Base-by-base conservation (phyloP, 2,329 filamentous ascomycete genomes). In the Fonsecaea erecta region DNA sequence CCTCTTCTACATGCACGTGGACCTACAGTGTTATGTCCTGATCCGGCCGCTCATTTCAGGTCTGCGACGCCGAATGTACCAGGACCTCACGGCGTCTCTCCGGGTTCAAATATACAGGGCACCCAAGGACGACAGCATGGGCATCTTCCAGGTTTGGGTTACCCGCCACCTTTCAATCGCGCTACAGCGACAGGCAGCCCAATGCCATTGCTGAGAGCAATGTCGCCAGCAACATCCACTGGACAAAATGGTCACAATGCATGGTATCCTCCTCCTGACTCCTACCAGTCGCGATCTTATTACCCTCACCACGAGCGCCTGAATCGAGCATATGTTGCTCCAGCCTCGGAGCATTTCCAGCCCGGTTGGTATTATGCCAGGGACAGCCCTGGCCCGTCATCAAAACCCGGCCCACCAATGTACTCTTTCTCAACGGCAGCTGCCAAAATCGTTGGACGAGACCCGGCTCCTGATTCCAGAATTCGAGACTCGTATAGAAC, bases 401-500 rank as follows among this genome's bases (percentile, higher is more conserved):
- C 18, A 35, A 57, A 52, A 12, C 59, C 53, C 8, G 60, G 65
- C 8, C 60, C 59, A 24, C 34, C 54, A 43, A 61, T 62, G 52
- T 72, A 72, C 55, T 68, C 71, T 7, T 71, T 72, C 40, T 72
- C 71, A 5, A 71, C 71, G 14, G 71, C 71, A 14, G 71, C 71
- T 30, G 68, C 64, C 11, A 71, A 70, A 65, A 61, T 64, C n/a
- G 55, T 60, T 14, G 71, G 71, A 40, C 62, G 66, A 7, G 60
- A 67, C 35, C 63, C 70, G 11, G 71, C 69, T 12, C 71, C 71
- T 32, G 71, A 70, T 53, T 71, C 65, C 34, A 65, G 66, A 37
- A 72, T 72, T 54, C 69, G 71, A 21, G 71, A 72, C 58, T 68
- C 71, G 7, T 72, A 72, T 60, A 70, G 68, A 21, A 72, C 69